A percentile compares a stretch with the other conserved stretches of the same genome.
These are phyloP conservation scores for Neurospora tetrasperma DNA, from an alignment of 495 filamentous ascomycete genomes.

Conservation along the genomic window DNA sequence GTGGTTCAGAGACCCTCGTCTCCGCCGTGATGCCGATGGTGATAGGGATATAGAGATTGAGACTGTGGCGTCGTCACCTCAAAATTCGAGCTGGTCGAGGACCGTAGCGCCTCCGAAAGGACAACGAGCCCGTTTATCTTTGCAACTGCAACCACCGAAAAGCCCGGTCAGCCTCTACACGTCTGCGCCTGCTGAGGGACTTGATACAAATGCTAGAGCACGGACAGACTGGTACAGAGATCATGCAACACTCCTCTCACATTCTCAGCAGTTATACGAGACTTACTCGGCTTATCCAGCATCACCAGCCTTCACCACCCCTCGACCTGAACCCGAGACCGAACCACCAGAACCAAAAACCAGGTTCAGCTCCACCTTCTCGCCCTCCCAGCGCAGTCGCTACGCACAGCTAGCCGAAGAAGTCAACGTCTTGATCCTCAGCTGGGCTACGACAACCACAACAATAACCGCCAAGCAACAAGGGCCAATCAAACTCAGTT, in stretches of 20 bases:
- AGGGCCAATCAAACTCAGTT: constrained; percentile 2
- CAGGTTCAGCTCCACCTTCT: background rate
- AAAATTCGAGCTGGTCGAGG: constrained; percentile 11
- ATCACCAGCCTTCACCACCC: background rate
- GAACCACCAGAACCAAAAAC: background rate
- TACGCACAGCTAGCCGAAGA: constrained; percentile 4
- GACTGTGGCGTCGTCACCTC: constrained; percentile 11
- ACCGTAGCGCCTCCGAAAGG: background rate
- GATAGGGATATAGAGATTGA: constrained; percentile 9
- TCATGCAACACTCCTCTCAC: background rate
- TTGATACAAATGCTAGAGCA: background rate
- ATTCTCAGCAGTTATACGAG: background rate
- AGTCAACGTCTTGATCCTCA: constrained; percentile 18
- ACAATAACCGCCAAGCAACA: constrained; percentile 5
- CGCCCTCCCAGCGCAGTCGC: background rate
- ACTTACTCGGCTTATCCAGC: background rate
- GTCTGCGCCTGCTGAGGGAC: background rate
- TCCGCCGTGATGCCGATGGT: background rate
- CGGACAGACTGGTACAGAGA: background rate
- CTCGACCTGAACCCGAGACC: background rate
- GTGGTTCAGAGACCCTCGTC: constrained; percentile 10
- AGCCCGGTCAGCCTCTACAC: background rate
- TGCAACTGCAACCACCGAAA: background rate
- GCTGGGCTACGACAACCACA: constrained; percentile 10
- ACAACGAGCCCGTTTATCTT: background rate